Evolutionary conservation across 2,329 filamentous ascomycete species (phyloP).

Genomic region (Pseudogymnoascus pannorum): DNA sequence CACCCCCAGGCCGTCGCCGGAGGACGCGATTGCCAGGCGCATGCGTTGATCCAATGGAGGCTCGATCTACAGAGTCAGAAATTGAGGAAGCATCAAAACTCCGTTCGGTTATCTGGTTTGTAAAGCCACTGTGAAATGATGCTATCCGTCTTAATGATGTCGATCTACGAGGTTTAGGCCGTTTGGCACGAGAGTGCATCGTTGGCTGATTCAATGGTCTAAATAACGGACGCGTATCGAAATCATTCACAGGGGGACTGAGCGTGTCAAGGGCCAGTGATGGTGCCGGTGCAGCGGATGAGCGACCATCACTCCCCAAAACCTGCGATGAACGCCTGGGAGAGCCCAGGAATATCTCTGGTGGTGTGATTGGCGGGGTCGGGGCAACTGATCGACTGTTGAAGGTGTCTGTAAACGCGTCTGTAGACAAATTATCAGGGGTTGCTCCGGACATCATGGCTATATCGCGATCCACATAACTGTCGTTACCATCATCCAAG

Average conservation of each 20-base stretch:
- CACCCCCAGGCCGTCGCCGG: slow-evolving; percentile 65
- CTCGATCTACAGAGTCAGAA: slow-evolving; percentile 45
- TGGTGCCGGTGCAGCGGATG: slow-evolving; percentile 27
- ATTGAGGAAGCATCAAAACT: slow-evolving; percentile 57
- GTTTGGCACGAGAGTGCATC: slow-evolving; percentile 17
- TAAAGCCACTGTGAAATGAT: slow-evolving; percentile 52
- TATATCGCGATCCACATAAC: slow-evolving; percentile 44
- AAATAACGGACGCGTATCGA: slow-evolving; percentile 12
- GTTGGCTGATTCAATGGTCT: slow-evolving; percentile 18
- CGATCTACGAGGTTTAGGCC: slow-evolving; percentile 42
- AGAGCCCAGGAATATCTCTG: slow-evolving; percentile 37
- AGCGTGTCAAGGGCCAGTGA: slow-evolving; percentile 22
- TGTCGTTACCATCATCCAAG: slow-evolving; percentile 31
- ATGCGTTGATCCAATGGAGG: slow-evolving; percentile 29
- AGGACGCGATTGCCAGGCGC: slow-evolving; percentile 55
- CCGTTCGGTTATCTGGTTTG: slow-evolving; percentile 42
- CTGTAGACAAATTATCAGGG: slow-evolving; percentile 39
- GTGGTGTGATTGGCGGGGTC: slow-evolving; percentile 56
- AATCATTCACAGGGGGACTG: slow-evolving; percentile 19
- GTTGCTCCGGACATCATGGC: slow-evolving; percentile 41
- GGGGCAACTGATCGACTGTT: slow-evolving; percentile 43
- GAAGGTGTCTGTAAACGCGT: slow-evolving; percentile 47
- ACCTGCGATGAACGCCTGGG: slow-evolving; percentile 50
- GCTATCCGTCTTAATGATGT: slow-evolving; percentile 48
- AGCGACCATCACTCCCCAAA: slow-evolving; percentile 38